A percentile compares a stretch with the other conserved stretches of the same genome.
These are phyloP conservation scores for Castanea sativa DNA, from an alignment of 306 rosid species.

Conservation along the genomic window DNA sequence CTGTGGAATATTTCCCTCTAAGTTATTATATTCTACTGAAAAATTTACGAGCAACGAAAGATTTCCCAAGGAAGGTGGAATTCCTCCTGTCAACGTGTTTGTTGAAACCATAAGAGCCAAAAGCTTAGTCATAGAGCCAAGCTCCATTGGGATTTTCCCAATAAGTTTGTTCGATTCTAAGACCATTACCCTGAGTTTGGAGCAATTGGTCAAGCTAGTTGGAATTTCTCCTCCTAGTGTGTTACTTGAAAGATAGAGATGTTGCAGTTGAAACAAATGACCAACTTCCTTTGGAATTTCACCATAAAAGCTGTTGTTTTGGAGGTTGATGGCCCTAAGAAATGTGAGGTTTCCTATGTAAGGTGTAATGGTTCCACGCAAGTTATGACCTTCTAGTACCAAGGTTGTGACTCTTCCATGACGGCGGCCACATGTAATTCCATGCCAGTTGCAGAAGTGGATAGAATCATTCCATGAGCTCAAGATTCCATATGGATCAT, in stretches of 20 bases:
- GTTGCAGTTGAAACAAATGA: conserved; percentile 9
- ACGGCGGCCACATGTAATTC: conserved; percentile 31
- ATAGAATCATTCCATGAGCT: conserved; percentile 39
- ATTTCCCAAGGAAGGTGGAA: conserved; percentile 38
- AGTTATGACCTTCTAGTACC: background rate
- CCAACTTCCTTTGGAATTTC: conserved; percentile 29
- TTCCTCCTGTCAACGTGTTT: conserved; percentile 24
- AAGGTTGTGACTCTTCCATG: conserved; percentile 28
- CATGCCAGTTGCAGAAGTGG: conserved; percentile 38
- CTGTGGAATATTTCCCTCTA: conserved; percentile 30
- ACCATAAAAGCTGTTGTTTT: conserved; percentile 21
- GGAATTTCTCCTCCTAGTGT: conserved; percentile 39
- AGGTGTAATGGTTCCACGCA: conserved; percentile 41
- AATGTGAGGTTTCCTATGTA: conserved; percentile 35
- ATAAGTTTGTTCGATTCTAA: background rate
- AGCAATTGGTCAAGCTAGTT: conserved; percentile 11
- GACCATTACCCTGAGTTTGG: no score
- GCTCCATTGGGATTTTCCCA: no score
- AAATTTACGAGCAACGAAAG: conserved; percentile 22
- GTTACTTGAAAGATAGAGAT: conserved; percentile 8
- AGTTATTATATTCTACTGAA: background rate
- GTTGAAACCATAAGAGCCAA: background rate
- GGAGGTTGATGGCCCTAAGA: conserved; percentile 10
- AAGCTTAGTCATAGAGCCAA: conserved; percentile 26
- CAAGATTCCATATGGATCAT: conserved; percentile 15